Percentiles rank a stretch among this genome's conserved stretches.
Conservation (phyloP, 495 filamentous ascomycete species). For the Aspergillus asperescens region DNA sequence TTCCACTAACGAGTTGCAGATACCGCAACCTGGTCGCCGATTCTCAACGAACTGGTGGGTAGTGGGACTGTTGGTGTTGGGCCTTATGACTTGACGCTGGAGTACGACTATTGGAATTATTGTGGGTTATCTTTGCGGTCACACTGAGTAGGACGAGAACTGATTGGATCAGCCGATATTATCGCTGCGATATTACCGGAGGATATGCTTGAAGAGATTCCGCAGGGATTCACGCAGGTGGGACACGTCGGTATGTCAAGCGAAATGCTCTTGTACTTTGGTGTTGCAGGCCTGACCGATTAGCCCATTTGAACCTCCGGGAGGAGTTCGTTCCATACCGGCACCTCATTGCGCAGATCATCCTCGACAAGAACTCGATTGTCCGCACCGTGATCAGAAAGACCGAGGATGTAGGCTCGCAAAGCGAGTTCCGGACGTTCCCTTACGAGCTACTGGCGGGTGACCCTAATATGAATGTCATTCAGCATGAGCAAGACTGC, state of each 20-base stretch:
- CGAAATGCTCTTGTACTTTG: background rate
- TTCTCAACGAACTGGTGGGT: conserved; percentile 61
- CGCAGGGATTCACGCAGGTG: conserved; percentile 77
- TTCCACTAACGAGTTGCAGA: conserved; percentile 48
- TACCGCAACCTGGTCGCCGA: conserved; percentile 65
- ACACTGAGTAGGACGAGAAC: background rate
- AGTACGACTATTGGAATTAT: conserved; percentile 84
- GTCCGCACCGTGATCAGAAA: conserved; percentile 95
- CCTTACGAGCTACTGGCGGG: conserved; percentile 87
- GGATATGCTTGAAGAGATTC: conserved; percentile 62
- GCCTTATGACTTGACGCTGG: conserved; percentile 67
- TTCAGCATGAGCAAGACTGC: conserved; percentile 53
- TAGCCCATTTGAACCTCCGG: conserved; percentile 85
- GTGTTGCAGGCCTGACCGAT: conserved; percentile 11
- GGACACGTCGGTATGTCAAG: conserved; percentile 72
- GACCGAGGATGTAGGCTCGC: conserved; percentile 74
- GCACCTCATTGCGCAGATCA: conserved; percentile 70
- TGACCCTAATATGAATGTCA: conserved; percentile 70
- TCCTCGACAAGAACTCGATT: conserved; percentile 79
- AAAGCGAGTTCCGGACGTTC: conserved; percentile 88
- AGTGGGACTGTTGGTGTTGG: conserved; percentile 60
- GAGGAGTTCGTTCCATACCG: conserved; percentile 76
- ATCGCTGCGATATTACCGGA: conserved; percentile 72
- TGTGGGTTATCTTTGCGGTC: conserved; percentile 41
- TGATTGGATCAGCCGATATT: conserved; percentile 60